phyloP scores from a whole-genome alignment of 139 green algal species.

The Microglena sp. region DNA sequence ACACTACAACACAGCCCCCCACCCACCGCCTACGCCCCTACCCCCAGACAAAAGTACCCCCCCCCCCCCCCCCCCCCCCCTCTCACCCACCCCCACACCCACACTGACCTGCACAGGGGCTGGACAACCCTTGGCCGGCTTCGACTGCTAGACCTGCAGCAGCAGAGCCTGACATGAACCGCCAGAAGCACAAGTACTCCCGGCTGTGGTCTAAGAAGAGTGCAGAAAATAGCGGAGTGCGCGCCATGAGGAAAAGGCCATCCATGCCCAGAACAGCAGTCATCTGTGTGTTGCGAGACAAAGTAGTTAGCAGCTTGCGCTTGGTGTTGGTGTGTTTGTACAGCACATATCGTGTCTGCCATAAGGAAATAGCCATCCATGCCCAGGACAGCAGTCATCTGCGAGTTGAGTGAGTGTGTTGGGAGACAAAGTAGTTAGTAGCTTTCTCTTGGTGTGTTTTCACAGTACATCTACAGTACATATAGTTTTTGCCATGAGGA shows the following conservation, averaged over 20 bases:
- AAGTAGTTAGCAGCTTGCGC: not conserved
- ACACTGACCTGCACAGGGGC: not conserved
- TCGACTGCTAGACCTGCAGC: not conserved
- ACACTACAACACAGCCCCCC: not conserved
- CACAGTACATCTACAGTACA: no score
- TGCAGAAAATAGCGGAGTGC: slow-evolving; percentile 6
- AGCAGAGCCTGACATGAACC: slow-evolving; percentile 3
- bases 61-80: not conserved
- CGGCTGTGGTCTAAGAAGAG: slow-evolving; percentile 14
- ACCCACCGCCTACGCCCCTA: slow-evolving; percentile 7
- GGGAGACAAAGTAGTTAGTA: no score
- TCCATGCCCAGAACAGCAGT: slow-evolving; percentile 1
- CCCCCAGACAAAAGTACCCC: slow-evolving; percentile 3
- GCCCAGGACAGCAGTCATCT: no score
- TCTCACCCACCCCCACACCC: not conserved
- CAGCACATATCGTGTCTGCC: not conserved
- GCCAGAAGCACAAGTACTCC: slow-evolving; percentile 20
- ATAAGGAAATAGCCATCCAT: not conserved
- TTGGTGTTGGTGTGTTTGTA: not conserved
- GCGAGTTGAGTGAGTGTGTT: no score
- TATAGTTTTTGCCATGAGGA: slow-evolving; percentile 9
- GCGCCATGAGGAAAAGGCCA: slow-evolving; percentile 8
- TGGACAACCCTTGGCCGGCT: not conserved
- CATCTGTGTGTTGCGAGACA: not conserved
- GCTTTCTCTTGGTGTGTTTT: no score